These are phyloP conservation scores for Apiospora sp. DNA, from an alignment of 2,329 filamentous ascomycete genomes.

Conservation along the genomic window DNA sequence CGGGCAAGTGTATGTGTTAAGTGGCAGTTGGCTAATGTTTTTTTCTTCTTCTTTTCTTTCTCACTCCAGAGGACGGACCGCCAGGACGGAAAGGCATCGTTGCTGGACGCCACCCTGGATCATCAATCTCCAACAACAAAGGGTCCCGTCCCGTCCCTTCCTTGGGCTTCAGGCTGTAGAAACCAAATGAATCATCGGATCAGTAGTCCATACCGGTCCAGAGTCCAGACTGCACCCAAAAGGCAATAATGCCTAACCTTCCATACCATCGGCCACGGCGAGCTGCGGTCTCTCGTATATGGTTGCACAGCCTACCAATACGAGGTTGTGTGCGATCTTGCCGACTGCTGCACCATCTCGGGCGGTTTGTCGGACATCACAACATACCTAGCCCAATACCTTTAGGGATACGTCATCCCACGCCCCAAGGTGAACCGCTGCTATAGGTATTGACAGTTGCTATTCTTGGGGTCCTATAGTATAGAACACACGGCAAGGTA, in stretches of 20 bases:
- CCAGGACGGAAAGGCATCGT: slow-evolving; percentile 13
- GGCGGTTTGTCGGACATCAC: not conserved
- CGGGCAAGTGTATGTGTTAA: not conserved
- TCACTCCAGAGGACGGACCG: not conserved
- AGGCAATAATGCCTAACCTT: not conserved
- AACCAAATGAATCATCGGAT: not conserved
- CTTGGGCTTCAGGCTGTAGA: not conserved
- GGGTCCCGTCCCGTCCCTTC: not conserved
- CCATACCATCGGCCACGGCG: not conserved
- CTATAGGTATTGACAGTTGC: not conserved
- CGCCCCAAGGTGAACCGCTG: not conserved
- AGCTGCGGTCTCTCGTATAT: not conserved
- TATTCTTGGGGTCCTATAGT: not conserved
- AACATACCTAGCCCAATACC: not conserved
- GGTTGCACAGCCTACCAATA: slow-evolving; percentile 17
- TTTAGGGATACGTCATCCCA: not conserved
- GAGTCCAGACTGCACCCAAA: not conserved
- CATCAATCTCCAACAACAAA: slow-evolving; percentile 16
- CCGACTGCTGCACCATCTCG: slow-evolving; percentile 5
- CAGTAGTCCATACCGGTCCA: not conserved
- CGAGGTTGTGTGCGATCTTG: slow-evolving; percentile 7
- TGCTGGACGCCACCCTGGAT: not conserved
- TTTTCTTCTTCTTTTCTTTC: not conserved
- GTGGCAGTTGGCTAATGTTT: slow-evolving; percentile 7
- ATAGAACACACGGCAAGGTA: not conserved